Base-by-base conservation (phyloP, 2,329 filamentous ascomycete species). In the Coniochaeta sp. region DNA sequence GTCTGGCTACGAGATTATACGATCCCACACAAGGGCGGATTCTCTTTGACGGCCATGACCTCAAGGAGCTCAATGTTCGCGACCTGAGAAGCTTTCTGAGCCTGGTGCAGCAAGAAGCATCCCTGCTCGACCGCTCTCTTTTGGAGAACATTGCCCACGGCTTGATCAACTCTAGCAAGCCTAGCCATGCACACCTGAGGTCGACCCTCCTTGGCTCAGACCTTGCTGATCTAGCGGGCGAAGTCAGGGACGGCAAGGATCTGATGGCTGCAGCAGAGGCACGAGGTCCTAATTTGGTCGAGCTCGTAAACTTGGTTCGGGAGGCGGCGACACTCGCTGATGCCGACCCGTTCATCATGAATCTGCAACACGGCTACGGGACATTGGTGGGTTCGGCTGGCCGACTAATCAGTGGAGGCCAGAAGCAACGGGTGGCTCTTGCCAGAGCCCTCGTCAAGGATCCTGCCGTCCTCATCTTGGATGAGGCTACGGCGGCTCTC, bases 401-500 rank as follows among this genome's bases (percentile, higher is more conserved):
- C 28, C 79, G 77, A 38, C 75, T 84, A 6, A 74, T 87, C 34
- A 84, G 80, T 56, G 84, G 84, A 59, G 84, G 84, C 0, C 84
- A 88, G 66, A 79, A 82, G 58, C 85, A 88, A 66, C 76, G 84
- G 6, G 75, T 88, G 59, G 82, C 83, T 8, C 74, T 87, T 6
- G 84, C 85, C 1, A 74, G 84, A 28, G 81, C 81, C 19, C 71
- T 88, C 16, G 78, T 87, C 33, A 75, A 79, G 3, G 76, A 86
- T 54, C 84, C 84, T 1, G 75, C 75, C 57, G 80, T 88, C 9
- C 73, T 87, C 3, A 75, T 88, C 12, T 73, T 87, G 1, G 85
- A 88, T 52, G 85, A 88, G 67, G 84, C 84, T 1, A 88, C 85
- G 1, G 79, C 83, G 0, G 78, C 84, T 1, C 74, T 88, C 0